These are phyloP conservation scores for Alternaria ventricosa DNA, from an alignment of 2,329 filamentous ascomycete species.

Conservation along the genomic window DNA sequence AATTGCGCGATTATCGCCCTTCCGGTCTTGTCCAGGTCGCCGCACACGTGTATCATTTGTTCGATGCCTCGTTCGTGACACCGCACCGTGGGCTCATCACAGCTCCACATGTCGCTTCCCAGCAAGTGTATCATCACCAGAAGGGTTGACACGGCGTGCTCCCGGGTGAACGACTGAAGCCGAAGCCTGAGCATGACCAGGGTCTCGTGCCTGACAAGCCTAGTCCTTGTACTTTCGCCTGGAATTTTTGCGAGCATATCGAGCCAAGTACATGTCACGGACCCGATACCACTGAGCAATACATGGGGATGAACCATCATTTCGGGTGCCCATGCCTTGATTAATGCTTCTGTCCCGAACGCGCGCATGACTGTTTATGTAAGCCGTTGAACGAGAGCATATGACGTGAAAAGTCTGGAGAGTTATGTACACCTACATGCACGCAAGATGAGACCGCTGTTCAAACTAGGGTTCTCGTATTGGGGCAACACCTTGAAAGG, in stretches of 20 bases:
- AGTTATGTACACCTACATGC: constrained; percentile 12
- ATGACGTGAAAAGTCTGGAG: background rate
- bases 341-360: constrained; percentile 29
- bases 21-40: constrained; percentile 24
- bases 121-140: constrained; percentile 40
- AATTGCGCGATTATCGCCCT: constrained; percentile 27
- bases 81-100: constrained; percentile 33
- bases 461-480: constrained; percentile 24
- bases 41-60: constrained; percentile 29
- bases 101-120: constrained; percentile 40
- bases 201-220: constrained; percentile 33
- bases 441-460: constrained; percentile 23
- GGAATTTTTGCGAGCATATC: constrained; percentile 33
- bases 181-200: constrained; percentile 36
- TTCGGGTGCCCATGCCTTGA: constrained; percentile 35
- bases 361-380: constrained; percentile 22
- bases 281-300: constrained; percentile 28
- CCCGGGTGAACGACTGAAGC: background rate
- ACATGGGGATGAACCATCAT: constrained; percentile 35
- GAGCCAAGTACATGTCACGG: constrained; percentile 36
- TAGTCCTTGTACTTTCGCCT: constrained; percentile 36
- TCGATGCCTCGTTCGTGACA: constrained; percentile 36
- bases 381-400: background rate
- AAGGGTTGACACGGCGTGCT: constrained; percentile 34
- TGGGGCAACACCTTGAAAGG: constrained; percentile 32